Evolutionary conservation across 345 rosid species (phyloP).

Genomic region (Physaria fendleri): DNA sequence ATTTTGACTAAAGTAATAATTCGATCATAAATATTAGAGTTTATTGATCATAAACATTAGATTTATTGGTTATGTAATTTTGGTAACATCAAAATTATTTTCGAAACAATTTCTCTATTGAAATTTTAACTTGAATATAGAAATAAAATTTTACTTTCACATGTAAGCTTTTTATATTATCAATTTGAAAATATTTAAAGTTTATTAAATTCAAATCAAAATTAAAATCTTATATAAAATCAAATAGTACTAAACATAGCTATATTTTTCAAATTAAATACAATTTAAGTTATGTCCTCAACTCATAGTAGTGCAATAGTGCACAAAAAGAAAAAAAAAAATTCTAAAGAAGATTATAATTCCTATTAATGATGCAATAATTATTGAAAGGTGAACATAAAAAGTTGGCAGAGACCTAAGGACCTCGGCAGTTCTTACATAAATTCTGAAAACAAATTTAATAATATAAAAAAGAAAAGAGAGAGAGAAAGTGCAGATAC

Average conservation of each 20-base stretch:
- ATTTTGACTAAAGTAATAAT: too few species aligned
- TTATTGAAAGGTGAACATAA: background rate
- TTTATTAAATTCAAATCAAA: background rate
- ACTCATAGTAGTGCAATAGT: background rate
- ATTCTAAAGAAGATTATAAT: background rate
- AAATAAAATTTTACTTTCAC: background rate
- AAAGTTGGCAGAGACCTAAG: too few species aligned
- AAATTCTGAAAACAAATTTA: too few species aligned
- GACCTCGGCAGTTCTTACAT: too few species aligned
- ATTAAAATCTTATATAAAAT: background rate
- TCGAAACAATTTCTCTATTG: too few species aligned
- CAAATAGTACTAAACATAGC: background rate
- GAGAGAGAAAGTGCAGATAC: too few species aligned
- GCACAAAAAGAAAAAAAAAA: too few species aligned
- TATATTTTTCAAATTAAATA: too few species aligned
- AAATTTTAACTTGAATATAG: too few species aligned
- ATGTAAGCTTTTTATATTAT: background rate
- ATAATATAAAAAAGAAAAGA: too few species aligned
- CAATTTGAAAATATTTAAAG: background rate
- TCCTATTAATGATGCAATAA: conserved; percentile 14
- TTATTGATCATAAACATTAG: too few species aligned
- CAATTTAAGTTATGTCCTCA: background rate
- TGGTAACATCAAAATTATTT: too few species aligned
- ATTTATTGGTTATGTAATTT: background rate
- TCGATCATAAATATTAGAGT: background rate